phyloP scores from a whole-genome alignment of 2,329 filamentous ascomycete species.

The Clonostachys rhizophaga region DNA sequence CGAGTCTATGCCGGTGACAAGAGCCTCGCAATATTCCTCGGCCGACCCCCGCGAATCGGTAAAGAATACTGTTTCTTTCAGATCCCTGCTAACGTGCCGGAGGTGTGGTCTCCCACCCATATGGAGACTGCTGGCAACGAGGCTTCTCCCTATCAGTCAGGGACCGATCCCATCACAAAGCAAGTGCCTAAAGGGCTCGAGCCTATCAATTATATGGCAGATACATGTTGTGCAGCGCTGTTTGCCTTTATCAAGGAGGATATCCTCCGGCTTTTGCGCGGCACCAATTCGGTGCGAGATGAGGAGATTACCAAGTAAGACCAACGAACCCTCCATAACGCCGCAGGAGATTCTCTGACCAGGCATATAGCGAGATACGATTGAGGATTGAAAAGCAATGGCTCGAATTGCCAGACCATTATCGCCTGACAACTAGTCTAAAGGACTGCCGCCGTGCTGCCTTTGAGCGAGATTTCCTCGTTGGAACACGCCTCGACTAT shows the following conservation, averaged over 20 bases:
- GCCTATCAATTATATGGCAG: not conserved
- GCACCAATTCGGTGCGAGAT: not conserved
- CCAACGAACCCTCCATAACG: not conserved
- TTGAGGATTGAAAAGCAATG: not conserved
- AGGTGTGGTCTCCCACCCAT: too few relatives aligned
- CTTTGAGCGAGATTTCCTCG: not conserved
- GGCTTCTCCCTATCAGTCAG: too few relatives aligned
- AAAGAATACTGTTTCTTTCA: not conserved
- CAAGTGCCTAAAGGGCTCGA: too few relatives aligned
- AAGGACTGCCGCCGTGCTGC: not conserved
- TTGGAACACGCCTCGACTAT: not conserved
- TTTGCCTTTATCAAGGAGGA: conserved; percentile 1
- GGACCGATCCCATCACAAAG: too few relatives aligned
- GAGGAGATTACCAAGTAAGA: not conserved
- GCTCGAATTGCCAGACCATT: not conserved
- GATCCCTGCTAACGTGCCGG: too few relatives aligned
- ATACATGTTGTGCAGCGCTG: not conserved
- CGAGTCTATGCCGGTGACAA: conserved; percentile 39
- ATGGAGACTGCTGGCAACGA: too few relatives aligned
- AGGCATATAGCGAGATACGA: not conserved
- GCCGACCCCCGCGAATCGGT: conserved; percentile 35
- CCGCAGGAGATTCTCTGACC: not conserved
- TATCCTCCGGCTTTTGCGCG: not conserved
- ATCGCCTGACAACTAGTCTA: not conserved
- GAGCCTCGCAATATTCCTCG: conserved; percentile 25